Conservation (phyloP, 352 stramenopile species). For the Phytophthora sp. region DNA sequence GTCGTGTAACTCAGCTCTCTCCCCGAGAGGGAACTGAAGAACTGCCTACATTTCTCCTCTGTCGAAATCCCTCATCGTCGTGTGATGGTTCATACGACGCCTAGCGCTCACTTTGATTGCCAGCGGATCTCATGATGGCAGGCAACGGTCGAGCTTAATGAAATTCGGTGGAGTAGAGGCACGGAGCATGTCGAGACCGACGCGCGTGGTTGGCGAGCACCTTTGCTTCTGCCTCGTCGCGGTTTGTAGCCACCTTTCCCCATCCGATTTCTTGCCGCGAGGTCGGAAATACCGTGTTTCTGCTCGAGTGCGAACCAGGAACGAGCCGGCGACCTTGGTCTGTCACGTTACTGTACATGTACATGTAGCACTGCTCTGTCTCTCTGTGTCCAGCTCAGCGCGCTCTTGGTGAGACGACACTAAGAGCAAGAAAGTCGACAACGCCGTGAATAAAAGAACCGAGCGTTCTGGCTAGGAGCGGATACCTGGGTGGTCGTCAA, state of each 20-base stretch:
- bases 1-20: background rate
- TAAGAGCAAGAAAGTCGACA: slow-evolving; percentile 10
- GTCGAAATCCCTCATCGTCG: slow-evolving; percentile 11
- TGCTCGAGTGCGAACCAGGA: slow-evolving; percentile 25
- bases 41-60: too few species aligned
- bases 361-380: slow-evolving; percentile 13
- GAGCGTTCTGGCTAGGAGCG: slow-evolving; percentile 23
- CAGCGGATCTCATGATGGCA: slow-evolving; percentile 9
- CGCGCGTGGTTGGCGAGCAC: background rate
- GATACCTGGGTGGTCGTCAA: slow-evolving; percentile 15
- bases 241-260: slow-evolving; percentile 35
- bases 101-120: background rate
- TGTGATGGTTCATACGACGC: too few species aligned
- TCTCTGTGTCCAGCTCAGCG: slow-evolving; percentile 17
- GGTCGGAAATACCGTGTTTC: slow-evolving; percentile 39
- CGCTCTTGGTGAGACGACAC: slow-evolving; percentile 36
- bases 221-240: slow-evolving; percentile 35
- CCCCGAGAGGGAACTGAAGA: slow-evolving; percentile 7
- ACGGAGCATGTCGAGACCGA: slow-evolving; percentile 11
- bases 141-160: background rate
- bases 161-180: slow-evolving; percentile 28
- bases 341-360: slow-evolving; percentile 24
- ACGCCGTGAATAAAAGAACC: slow-evolving; percentile 29
- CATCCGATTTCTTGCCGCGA: slow-evolving; percentile 26
- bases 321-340: slow-evolving; percentile 21